Evolutionary conservation across 441 rosid species (phyloP), one percentile per base, ranked within the genome.

Genomic region (Theobroma grandiflorum): DNA sequence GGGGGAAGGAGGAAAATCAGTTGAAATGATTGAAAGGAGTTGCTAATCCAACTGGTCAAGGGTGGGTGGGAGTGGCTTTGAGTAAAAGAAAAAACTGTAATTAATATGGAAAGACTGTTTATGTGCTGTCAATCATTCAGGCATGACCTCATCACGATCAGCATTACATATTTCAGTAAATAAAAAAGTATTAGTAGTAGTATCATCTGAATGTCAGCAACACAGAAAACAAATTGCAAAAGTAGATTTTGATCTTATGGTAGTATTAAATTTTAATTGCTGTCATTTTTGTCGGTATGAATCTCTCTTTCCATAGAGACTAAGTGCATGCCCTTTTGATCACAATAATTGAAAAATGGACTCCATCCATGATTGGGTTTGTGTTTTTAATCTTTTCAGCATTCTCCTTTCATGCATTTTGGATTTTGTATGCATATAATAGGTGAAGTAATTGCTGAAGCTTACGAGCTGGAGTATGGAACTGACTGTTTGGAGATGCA

Each of bases 401-500:
- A 16, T 16, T 35, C 11, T 37, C 62, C 10, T 38, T 43, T 33
- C n/a, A 70, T 58, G 12, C 40, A 6, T n/a, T 35, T 2, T 20
- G 3, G 73, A 47, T 38, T 45, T 18, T 64, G 69, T 52, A 47
- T 78, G 76, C 65, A 37, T 75, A 6, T 84, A 8, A 8, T 79
- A 96, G 99, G 96, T 75, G 85, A 89, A 79, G 98, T 91, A 53
- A 92, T 97, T 47, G 90, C 92, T 2, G 98, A 97, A 84, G 75
- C 85, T 22, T 97, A 97, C 42, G 97, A 79, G 72, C 90, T 97
- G 38, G 99, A 97, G 84, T 95, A 97, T 72, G 98, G 99, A 73
- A 89, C 86, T 3, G 99, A 97, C 82, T 88, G 98, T 69, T 83
- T 97, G n/a, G 95, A 94, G 89, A 92, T 97, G 97, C 98, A 95